These are phyloP conservation scores for Aaosphaeria arxii DNA, from an alignment of 2,329 filamentous ascomycete species.

Conservation along the genomic window DNA sequence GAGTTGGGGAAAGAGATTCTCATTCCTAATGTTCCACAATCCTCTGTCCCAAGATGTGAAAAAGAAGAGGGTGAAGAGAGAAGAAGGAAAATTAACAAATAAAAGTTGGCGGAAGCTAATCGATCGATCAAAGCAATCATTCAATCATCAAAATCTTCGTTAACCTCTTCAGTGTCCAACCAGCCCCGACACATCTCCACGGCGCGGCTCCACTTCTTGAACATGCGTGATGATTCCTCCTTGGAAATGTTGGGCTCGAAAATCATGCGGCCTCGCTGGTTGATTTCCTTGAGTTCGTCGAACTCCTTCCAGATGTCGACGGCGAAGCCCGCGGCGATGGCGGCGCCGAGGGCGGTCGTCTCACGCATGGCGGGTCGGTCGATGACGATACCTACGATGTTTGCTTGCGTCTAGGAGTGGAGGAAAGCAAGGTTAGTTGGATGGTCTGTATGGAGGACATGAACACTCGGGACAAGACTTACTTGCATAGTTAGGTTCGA, in stretches of 20 bases:
- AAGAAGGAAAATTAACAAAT: no score
- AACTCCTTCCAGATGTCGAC: constrained; percentile 75
- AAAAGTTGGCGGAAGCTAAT: no score
- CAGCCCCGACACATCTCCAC: constrained; percentile 78
- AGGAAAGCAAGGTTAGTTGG: constrained; percentile 9
- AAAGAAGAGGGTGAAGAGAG: no score
- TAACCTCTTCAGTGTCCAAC: constrained; percentile 47
- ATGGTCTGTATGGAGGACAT: constrained; percentile 6
- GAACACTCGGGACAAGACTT: constrained; percentile 12
- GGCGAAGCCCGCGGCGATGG: constrained; percentile 85
- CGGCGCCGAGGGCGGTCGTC: constrained; percentile 83
- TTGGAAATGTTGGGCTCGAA: constrained; percentile 66
- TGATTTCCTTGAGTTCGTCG: constrained; percentile 70
- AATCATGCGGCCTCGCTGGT: constrained; percentile 64
- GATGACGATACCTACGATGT: constrained; percentile 80
- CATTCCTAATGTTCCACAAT: no score
- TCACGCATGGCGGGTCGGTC: constrained; percentile 85
- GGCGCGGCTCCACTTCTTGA: constrained; percentile 70
- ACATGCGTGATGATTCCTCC: constrained; percentile 60
- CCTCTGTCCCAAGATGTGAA: no score
- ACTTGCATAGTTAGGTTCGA: constrained; percentile 83
- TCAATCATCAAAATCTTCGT: constrained; percentile 23
- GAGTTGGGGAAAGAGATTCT: no score
- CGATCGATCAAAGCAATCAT: no score
- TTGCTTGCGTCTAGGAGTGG: constrained; percentile 65